A percentile compares a stretch with the other conserved stretches of the same genome.
Evolutionary conservation across 139 green algal genomes (phyloP).

Genomic region (Micractinium conductrix): DNA sequence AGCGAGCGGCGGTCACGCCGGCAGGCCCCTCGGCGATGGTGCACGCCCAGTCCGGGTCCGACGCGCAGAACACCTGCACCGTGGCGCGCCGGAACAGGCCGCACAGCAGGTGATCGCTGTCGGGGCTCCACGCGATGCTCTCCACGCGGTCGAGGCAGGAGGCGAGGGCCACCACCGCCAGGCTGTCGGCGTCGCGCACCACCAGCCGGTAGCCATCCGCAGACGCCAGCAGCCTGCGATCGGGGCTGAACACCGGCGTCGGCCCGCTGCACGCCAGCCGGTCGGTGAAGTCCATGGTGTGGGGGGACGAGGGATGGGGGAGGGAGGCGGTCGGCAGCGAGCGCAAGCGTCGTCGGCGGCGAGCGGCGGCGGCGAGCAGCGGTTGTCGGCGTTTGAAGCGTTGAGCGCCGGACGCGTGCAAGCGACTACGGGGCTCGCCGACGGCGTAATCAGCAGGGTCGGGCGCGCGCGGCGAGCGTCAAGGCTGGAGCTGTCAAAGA

Average conservation of each 20-base stretch:
- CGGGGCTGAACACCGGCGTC: constrained; percentile 70
- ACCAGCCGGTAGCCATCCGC: constrained; percentile 82
- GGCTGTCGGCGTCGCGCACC: constrained; percentile 69
- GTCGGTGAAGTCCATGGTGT: constrained; percentile 86
- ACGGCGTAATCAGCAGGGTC: too few relatives aligned
- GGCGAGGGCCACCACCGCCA: constrained; percentile 79
- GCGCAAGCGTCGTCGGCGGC: too few relatives aligned
- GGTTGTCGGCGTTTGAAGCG: neutral
- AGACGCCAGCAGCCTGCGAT: constrained; percentile 72
- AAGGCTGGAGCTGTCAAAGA: too few relatives aligned
- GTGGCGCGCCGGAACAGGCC: constrained; percentile 64
- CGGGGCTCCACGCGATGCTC: constrained; percentile 79
- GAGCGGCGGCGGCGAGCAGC: too few relatives aligned
- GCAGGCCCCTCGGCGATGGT: constrained; percentile 88
- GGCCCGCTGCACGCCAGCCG: constrained; percentile 62
- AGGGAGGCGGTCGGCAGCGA: too few relatives aligned
- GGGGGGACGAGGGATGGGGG: neutral
- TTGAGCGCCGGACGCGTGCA: too few relatives aligned
- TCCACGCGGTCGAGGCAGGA: constrained; percentile 88
- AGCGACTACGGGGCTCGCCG: too few relatives aligned
- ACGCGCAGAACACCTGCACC: constrained; percentile 69
- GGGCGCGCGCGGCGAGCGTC: too few relatives aligned
- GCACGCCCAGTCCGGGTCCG: constrained; percentile 84
- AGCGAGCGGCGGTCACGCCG: constrained; percentile 50
- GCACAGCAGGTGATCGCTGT: constrained; percentile 81